Conservation (phyloP, 257 asterid species). For the Leonotis leonurus region DNA sequence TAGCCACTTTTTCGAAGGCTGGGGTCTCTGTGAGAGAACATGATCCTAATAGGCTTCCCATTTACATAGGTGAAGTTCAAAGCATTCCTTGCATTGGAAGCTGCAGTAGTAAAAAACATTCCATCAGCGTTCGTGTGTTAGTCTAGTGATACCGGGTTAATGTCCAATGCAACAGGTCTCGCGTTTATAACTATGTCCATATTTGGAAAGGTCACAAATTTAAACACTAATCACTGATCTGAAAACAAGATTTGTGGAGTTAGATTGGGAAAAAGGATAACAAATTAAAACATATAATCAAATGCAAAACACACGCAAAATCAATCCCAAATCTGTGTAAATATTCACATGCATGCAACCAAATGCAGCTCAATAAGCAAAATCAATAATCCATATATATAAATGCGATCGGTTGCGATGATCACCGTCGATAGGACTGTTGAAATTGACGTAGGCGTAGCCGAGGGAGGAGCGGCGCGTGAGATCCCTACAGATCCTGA, state of each 20-base stretch:
- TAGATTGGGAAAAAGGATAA: too few species aligned
- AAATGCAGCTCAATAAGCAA: neutral
- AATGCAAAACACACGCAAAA: too few species aligned
- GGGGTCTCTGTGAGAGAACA: constrained; percentile 87
- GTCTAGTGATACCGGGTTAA: too few species aligned
- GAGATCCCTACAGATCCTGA: constrained; percentile 74
- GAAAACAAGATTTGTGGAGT: too few species aligned
- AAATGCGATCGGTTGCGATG: neutral
- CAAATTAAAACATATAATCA: too few species aligned
- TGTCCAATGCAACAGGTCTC: too few species aligned
- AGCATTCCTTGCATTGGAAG: constrained; percentile 54
- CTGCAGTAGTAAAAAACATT: constrained; percentile 30
- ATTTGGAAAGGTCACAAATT: neutral
- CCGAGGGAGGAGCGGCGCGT: constrained; percentile 48
- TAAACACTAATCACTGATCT: too few species aligned
- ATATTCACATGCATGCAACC: neutral
- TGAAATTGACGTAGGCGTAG: constrained; percentile 71
- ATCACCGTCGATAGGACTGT: constrained; percentile 52
- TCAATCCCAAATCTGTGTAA: too few species aligned
- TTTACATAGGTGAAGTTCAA: constrained; percentile 55
- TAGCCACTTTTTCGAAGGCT: constrained; percentile 59
- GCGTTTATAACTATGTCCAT: neutral
- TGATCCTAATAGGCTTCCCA: constrained; percentile 76
- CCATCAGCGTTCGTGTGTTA: too few species aligned
- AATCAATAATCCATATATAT: too few species aligned